Evolutionary conservation across 352 stramenopile species (phyloP).

Genomic region (Halophytophthora polymorphica): DNA sequence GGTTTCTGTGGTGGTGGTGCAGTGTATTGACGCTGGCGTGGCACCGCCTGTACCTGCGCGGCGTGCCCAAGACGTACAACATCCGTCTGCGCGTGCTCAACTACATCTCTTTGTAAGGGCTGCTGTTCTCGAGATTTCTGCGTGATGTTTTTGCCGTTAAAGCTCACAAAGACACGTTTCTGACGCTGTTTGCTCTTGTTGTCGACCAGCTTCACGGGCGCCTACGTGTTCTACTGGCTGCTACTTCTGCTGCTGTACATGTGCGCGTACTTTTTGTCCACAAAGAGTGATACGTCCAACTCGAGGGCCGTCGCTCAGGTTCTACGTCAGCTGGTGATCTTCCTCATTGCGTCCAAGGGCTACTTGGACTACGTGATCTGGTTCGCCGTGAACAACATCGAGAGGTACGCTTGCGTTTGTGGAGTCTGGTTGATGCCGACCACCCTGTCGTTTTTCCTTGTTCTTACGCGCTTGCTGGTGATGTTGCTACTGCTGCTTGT

Average conservation of each 20-base stretch:
- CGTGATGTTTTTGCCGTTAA: no score
- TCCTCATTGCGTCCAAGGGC: slow-evolving; percentile 79
- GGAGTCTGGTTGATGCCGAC: no score
- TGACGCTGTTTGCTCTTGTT: slow-evolving; percentile 2
- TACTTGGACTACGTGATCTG: slow-evolving; percentile 89
- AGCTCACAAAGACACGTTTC: slow-evolving; percentile 2
- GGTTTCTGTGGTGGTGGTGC: slow-evolving; percentile 1
- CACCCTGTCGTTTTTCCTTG: no score
- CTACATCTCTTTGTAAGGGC: slow-evolving; percentile 83
- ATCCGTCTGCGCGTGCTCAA: slow-evolving; percentile 87
- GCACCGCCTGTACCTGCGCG: slow-evolving; percentile 79
- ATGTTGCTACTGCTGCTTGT: no score
- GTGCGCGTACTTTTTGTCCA: slow-evolving; percentile 87
- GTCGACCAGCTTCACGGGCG: slow-evolving; percentile 65
- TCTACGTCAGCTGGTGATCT: slow-evolving; percentile 77
- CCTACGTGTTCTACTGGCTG: slow-evolving; percentile 89
- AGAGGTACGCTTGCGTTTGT: no score
- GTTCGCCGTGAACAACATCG: slow-evolving; percentile 89
- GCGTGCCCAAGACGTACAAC: slow-evolving; percentile 87
- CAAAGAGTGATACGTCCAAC: slow-evolving; percentile 55
- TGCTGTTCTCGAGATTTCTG: no score
- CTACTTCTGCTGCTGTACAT: slow-evolving; percentile 86
- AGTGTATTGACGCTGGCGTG: slow-evolving; percentile 81
- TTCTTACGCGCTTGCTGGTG: no score
- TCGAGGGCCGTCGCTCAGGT: slow-evolving; percentile 67